Percentiles rank a stretch among this genome's conserved stretches.
phyloP scores from a whole-genome alignment of 345 rosid species.

The Corchorus capsularis region DNA sequence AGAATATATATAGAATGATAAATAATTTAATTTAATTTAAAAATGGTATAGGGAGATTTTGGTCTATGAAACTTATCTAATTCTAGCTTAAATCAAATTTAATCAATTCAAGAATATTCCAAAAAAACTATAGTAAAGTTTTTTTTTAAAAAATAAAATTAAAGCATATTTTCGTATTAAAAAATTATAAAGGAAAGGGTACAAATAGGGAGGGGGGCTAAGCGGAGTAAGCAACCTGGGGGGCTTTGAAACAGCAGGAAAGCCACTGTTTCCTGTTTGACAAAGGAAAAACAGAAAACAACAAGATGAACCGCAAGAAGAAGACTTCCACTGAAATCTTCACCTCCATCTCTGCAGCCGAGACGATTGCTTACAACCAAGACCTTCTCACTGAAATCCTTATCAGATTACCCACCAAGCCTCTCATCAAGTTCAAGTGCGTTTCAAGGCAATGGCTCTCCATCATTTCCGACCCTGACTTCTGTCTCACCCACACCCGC shows the following conservation, averaged over 20 bases:
- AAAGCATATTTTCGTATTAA: too few species aligned
- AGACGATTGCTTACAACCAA: neutral
- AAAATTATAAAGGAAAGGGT: neutral
- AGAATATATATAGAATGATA: too few species aligned
- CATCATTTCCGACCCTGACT: slow-evolving; percentile 1
- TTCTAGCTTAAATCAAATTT: too few species aligned
- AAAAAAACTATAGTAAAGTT: too few species aligned
- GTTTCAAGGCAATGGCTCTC: slow-evolving; percentile 6
- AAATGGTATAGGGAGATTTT: too few species aligned
- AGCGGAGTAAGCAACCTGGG: neutral
- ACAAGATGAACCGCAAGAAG: neutral
- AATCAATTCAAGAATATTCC: too few species aligned
- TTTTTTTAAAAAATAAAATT: too few species aligned
- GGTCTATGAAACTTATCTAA: too few species aligned
- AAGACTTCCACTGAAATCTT: neutral
- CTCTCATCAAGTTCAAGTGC: slow-evolving; percentile 9
- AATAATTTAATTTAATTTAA: too few species aligned
- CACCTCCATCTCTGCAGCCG: neutral
- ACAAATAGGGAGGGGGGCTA: neutral
- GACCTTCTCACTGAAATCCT: slow-evolving; percentile 7
- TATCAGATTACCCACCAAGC: slow-evolving; percentile 1
- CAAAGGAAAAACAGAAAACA: neutral
- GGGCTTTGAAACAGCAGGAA: neutral
- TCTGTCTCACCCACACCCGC: slow-evolving; percentile 13
- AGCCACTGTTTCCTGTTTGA: neutral